phyloP scores from a whole-genome alignment of 73 alveolate species.

The Breviolum minutum region DNA sequence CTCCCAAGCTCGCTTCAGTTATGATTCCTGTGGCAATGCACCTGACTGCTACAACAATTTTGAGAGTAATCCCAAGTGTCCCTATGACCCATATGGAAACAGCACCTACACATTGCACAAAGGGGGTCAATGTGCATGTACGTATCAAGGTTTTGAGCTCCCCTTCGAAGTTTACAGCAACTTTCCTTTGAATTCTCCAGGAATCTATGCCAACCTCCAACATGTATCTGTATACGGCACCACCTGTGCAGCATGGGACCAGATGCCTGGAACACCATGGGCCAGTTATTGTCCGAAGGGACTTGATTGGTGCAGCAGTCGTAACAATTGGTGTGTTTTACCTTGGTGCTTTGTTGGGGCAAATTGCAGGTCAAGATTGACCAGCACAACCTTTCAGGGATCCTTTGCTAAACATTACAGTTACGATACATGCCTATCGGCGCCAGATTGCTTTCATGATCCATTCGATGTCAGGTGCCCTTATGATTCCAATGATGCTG shows the following conservation, averaged over 20 bases:
- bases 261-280: constrained; percentile 64
- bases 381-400: constrained; percentile 45
- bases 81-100: constrained; percentile 63
- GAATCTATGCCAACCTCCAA: background rate
- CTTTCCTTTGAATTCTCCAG: constrained; percentile 28
- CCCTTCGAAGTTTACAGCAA: constrained; percentile 57
- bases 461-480: constrained; percentile 68
- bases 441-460: constrained; percentile 57
- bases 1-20: constrained; percentile 27
- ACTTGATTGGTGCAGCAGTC: constrained; percentile 66
- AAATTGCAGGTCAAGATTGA: constrained; percentile 46
- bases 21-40: constrained; percentile 69
- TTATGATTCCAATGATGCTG: constrained; percentile 56
- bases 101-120: constrained; percentile 33
- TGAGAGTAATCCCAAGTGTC: constrained; percentile 26
- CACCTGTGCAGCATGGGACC: constrained; percentile 84
- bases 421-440: constrained; percentile 58
- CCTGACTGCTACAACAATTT: constrained; percentile 79
- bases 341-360: constrained; percentile 72
- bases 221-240: constrained; percentile 66
- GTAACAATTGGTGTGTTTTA: constrained; percentile 44
- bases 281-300: constrained; percentile 41
- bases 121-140: constrained; percentile 71
- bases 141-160: constrained; percentile 56
- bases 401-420: constrained; percentile 46